Percentiles rank a stretch among this genome's conserved stretches.
phyloP scores from a whole-genome alignment of 352 stramenopile species.

The Peronosclerospora sorghi region DNA sequence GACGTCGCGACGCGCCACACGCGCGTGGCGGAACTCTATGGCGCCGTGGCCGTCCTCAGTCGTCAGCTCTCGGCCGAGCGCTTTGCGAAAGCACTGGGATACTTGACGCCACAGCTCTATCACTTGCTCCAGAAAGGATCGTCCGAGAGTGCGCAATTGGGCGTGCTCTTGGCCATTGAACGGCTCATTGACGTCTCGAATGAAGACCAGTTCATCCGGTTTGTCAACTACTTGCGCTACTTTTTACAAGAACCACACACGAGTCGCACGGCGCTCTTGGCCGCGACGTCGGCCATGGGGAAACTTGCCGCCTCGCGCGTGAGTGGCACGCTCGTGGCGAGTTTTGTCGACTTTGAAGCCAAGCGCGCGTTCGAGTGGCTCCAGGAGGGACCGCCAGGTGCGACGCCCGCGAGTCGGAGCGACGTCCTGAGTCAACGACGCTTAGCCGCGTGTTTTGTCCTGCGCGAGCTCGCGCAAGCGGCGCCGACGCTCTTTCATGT shows the following conservation, averaged over 20 bases:
- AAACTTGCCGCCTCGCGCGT: constrained; percentile 72
- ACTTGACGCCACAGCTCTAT: constrained; percentile 73
- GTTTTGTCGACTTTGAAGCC: constrained; percentile 89
- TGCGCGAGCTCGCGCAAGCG: constrained; percentile 78
- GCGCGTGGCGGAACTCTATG: constrained; percentile 46
- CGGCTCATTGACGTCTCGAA: constrained; percentile 71
- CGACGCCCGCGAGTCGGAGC: constrained; percentile 18
- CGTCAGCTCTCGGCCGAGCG: constrained; percentile 70
- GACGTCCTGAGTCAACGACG: constrained; percentile 65
- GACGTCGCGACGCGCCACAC: constrained; percentile 25
- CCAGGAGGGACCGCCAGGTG: constrained; percentile 20
- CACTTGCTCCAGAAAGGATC: constrained; percentile 43
- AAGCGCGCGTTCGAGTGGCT: constrained; percentile 87
- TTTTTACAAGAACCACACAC: constrained; percentile 71
- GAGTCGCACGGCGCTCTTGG: constrained; percentile 43
- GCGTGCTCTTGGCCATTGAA: constrained; percentile 64
- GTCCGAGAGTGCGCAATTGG: constrained; percentile 57
- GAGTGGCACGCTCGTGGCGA: constrained; percentile 75
- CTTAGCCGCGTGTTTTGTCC: constrained; percentile 74
- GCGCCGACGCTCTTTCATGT: constrained; percentile 87
- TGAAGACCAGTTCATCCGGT: constrained; percentile 85
- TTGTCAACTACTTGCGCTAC: constrained; percentile 84
- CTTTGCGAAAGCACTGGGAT: constrained; percentile 61
- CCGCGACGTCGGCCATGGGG: constrained; percentile 67
- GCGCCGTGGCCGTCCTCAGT: constrained; percentile 48